Conservation (phyloP, 2,329 filamentous ascomycete species). For the Colletotrichum liriopes region DNA sequence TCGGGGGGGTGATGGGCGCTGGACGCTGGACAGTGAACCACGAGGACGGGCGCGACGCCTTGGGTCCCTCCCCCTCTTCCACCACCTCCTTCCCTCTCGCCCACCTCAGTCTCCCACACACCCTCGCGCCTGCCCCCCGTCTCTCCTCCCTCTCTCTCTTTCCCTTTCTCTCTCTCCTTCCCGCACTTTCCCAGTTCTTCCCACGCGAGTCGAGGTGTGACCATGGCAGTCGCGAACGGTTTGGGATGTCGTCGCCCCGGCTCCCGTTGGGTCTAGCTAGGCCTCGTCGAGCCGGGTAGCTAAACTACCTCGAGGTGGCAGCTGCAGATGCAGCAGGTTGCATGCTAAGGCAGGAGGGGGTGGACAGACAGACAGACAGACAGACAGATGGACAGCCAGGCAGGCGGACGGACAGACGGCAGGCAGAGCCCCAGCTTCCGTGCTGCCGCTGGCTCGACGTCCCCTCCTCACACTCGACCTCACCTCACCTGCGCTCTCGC, state of each 20-base stretch:
- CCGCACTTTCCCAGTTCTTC: background rate
- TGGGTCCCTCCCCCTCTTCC: background rate
- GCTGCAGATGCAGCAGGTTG: constrained; percentile 1
- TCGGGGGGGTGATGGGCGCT: constrained; percentile 9
- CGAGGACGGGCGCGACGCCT: constrained; percentile 14
- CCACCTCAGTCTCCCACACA: background rate
- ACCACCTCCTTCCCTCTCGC: background rate
- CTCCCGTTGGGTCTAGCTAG: constrained; percentile 20
- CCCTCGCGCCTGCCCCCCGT: background rate
- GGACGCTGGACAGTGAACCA: constrained; percentile 11
- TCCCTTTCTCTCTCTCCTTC: background rate
- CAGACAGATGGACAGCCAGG: background rate
- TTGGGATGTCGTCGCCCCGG: background rate
- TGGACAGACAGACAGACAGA: too few species aligned
- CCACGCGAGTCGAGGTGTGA: background rate
- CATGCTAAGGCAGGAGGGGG: background rate
- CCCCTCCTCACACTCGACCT: background rate
- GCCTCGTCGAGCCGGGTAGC: constrained; percentile 7
- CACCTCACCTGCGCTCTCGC: background rate
- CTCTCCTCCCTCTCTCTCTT: background rate
- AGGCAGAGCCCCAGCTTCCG: constrained; percentile 33
- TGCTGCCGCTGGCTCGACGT: constrained; percentile 4
- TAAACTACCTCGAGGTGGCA: constrained; percentile 1
- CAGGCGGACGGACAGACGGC: background rate
- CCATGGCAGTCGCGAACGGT: background rate